Percentiles rank a stretch among this genome's conserved stretches.
Evolutionary conservation across 139 green algal species (phyloP).

Genomic region (Diplosphaera chodatii): DNA sequence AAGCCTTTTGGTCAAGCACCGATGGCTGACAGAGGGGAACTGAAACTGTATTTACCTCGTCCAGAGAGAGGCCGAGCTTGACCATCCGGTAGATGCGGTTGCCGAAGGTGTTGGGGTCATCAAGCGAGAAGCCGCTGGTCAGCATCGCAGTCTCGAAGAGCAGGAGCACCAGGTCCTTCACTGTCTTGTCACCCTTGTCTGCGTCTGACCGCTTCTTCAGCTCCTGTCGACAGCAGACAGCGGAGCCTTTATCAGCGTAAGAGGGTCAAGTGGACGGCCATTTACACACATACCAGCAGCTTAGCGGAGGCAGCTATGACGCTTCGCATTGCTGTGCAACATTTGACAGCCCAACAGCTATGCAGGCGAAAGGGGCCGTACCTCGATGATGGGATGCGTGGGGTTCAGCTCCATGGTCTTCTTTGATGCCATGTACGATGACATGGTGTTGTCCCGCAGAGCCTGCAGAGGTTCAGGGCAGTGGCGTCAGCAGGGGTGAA

Average conservation of each 20-base stretch:
- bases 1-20: neutral
- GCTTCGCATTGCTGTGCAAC: no score
- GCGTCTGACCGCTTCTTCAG: slow-evolving; percentile 81
- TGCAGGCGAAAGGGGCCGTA: no score
- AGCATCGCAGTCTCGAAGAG: slow-evolving; percentile 98
- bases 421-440: slow-evolving; percentile 96
- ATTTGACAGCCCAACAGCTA: no score
- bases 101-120: slow-evolving; percentile 97
- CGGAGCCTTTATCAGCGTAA: neutral
- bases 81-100: slow-evolving; percentile 99
- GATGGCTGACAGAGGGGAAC: neutral
- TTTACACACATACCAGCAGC: no score
- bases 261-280: no score
- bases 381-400: slow-evolving; percentile 91
- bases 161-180: slow-evolving; percentile 98
- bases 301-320: no score
- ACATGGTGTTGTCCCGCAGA: slow-evolving; percentile 93
- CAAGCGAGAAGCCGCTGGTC: slow-evolving; percentile 91
- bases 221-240: slow-evolving; percentile 43
- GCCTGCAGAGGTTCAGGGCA: slow-evolving; percentile 37
- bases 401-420: slow-evolving; percentile 99
- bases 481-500: no score
- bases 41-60: slow-evolving; percentile 69
- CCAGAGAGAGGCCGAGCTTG: slow-evolving; percentile 96
- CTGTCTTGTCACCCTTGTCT: slow-evolving; percentile 98